Evolutionary conservation across 805 yeast genomes (phyloP), one percentile per base, ranked within the genome.

Genomic region (Lipomyces anomalus): DNA sequence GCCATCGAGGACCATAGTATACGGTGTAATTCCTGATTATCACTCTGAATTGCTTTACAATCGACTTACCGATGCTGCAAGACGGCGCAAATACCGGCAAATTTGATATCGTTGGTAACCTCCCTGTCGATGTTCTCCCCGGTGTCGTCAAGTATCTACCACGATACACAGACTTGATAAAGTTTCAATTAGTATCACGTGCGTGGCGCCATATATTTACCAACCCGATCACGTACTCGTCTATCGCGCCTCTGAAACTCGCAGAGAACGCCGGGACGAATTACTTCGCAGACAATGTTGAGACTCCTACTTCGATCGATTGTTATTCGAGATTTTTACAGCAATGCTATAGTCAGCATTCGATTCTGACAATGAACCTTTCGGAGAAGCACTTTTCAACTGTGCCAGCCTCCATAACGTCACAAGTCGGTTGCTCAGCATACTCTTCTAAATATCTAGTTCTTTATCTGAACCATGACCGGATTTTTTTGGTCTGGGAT

Each of bases 161-260:
- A 4, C 42, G 53, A 9, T 35, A 37, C 21, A 44, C 55, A 3
- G 55, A 50, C 37, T 42, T 50, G 18, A 21, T 50, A n/a, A 38
- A 38, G 17, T 48, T 41, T 38, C 55, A 50, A 35, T 42, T 9
- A 30, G 55, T 50, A n/a, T 47, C 44, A 28, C 35, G 39, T 16
- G 17, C 46, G 6, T 50, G 55, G 55, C 47, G 38, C 18, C 29
- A 40, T 24, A 48, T 48, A 33, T 50, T 50, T 49, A 44, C 55
- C 35, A 39, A 45, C 22, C 44, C 53, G 6, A 36, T 46, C 45
- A 37, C 50, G 16, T 50, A 40, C 46, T 33, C 50, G 24, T 28
- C 32, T 7, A 29, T 50, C 23, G 46, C 33, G 24, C 46, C 40
- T 24, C 44, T 44, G 21, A 13, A 13, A n/a, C 21, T 24, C 29